Evolutionary conservation across 345 rosid species (phyloP).

Genomic region (Syzygium aromaticum): DNA sequence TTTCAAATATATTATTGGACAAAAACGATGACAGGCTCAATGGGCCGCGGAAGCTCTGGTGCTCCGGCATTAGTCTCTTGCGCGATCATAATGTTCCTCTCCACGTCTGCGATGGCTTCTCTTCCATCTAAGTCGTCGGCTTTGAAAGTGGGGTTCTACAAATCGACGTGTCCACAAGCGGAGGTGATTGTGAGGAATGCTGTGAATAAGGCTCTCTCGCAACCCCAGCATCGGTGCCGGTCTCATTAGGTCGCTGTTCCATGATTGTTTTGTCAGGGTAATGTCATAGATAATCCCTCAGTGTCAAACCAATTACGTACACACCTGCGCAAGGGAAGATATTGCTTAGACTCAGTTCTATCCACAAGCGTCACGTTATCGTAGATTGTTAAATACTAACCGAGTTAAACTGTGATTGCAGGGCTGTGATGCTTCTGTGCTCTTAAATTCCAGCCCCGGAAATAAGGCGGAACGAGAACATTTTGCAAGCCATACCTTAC

Average conservation of each 20-base stretch:
- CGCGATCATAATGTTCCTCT: background rate
- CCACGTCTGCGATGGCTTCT: background rate
- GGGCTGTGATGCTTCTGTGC: conserved; percentile 19
- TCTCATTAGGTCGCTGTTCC: conserved; percentile 13
- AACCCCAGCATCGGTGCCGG: conserved; percentile 8
- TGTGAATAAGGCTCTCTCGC: conserved; percentile 1
- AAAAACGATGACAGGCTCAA: background rate
- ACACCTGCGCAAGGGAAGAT: background rate
- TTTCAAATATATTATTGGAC: background rate
- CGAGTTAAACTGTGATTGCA: background rate
- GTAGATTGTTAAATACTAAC: background rate
- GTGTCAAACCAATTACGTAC: background rate
- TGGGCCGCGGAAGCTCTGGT: background rate
- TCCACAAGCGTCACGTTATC: background rate
- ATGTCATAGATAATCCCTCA: background rate
- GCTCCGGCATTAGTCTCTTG: background rate
- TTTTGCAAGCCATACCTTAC: conserved; percentile 2
- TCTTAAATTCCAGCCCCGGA: conserved; percentile 2
- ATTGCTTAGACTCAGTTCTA: background rate
- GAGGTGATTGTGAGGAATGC: conserved; percentile 6
- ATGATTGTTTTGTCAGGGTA: conserved; percentile 19
- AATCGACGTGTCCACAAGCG: conserved; percentile 3
- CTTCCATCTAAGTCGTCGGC: background rate
- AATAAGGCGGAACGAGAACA: conserved; percentile 9
- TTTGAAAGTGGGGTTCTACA: conserved; percentile 8